Evolutionary conservation across 2,329 filamentous ascomycete species (phyloP).

Genomic region (Helminthosporium solani): DNA sequence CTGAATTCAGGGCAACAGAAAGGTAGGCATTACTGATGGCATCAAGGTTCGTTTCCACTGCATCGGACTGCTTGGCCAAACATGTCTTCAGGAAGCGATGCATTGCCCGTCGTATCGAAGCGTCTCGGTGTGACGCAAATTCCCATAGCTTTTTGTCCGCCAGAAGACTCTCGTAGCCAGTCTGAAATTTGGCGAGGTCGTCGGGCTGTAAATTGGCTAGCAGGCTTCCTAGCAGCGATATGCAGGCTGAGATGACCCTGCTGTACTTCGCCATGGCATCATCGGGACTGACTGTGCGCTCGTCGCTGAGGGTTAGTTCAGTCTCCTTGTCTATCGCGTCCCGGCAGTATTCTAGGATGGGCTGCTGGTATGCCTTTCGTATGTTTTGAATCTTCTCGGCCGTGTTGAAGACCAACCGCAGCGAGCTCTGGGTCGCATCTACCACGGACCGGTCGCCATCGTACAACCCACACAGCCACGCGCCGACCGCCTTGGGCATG

Average conservation of each 20-base stretch:
- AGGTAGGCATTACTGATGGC: slow-evolving; percentile 69
- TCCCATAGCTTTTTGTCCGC: slow-evolving; percentile 62
- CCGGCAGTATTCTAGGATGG: slow-evolving; percentile 79
- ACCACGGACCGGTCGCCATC: slow-evolving; percentile 79
- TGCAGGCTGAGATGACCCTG: slow-evolving; percentile 67
- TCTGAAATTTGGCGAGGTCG: slow-evolving; percentile 61
- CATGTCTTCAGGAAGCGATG: slow-evolving; percentile 57
- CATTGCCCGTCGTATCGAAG: slow-evolving; percentile 58
- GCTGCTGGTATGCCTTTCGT: slow-evolving; percentile 76
- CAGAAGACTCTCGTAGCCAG: slow-evolving; percentile 67
- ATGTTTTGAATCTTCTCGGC: slow-evolving; percentile 76
- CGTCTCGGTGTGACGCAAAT: slow-evolving; percentile 57
- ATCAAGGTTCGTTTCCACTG: slow-evolving; percentile 46
- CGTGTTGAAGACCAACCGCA: slow-evolving; percentile 73
- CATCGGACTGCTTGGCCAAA: slow-evolving; percentile 47
- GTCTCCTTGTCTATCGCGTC: slow-evolving; percentile 78
- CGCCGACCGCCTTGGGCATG: slow-evolving; percentile 73
- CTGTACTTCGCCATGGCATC: slow-evolving; percentile 85
- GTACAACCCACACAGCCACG: slow-evolving; percentile 89
- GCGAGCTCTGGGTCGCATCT: slow-evolving; percentile 73
- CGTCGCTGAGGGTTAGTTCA: slow-evolving; percentile 79
- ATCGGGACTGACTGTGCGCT: slow-evolving; percentile 77
- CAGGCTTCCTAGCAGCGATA: slow-evolving; percentile 57
- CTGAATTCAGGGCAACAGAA: slow-evolving; percentile 69
- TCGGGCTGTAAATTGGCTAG: slow-evolving; percentile 46